Conservation (phyloP, 176 grass and related monocot genomes). For the Calamus simplicifolius region DNA sequence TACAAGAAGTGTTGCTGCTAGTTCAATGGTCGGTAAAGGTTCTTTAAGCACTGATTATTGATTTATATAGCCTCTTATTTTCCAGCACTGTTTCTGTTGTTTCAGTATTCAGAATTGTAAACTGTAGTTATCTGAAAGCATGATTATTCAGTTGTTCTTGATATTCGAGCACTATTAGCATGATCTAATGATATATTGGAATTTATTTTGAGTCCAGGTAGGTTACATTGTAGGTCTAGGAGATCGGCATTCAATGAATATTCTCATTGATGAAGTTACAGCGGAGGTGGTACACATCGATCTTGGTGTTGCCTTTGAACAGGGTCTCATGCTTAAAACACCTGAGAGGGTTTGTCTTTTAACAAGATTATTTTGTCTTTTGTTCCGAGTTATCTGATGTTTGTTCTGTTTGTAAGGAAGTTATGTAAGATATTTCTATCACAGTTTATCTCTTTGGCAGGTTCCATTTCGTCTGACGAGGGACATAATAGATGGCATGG, state of each 20-base stretch:
- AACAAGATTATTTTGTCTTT: too few species aligned
- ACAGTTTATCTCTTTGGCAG: slow-evolving; percentile 17
- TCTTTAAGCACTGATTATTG: too few species aligned
- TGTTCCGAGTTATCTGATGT: background rate
- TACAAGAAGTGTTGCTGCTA: slow-evolving; percentile 85
- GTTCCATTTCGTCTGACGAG: slow-evolving; percentile 84
- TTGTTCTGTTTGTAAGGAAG: background rate
- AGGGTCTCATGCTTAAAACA: slow-evolving; percentile 93
- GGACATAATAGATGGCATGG: slow-evolving; percentile 94
- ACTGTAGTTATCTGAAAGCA: too few species aligned
- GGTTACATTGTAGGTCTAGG: slow-evolving; percentile 95
- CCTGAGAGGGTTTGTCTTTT: slow-evolving; percentile 54
- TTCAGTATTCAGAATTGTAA: too few species aligned
- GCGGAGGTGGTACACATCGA: slow-evolving; percentile 92
- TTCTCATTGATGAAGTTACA: slow-evolving; percentile 92
- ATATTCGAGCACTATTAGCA: too few species aligned
- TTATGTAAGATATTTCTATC: background rate
- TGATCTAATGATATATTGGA: too few species aligned
- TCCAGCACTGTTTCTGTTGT: too few species aligned
- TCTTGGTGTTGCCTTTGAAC: slow-evolving; percentile 98
- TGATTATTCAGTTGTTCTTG: too few species aligned
- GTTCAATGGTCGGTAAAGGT: slow-evolving; percentile 59
- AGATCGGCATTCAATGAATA: slow-evolving; percentile 95
- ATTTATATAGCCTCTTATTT: too few species aligned
- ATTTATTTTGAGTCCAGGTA: slow-evolving; percentile 32